Percentiles rank a stretch among this genome's conserved stretches.
Evolutionary conservation across 2,329 filamentous ascomycete genomes (phyloP).

Genomic region (Hirsutella thompsonii): DNA sequence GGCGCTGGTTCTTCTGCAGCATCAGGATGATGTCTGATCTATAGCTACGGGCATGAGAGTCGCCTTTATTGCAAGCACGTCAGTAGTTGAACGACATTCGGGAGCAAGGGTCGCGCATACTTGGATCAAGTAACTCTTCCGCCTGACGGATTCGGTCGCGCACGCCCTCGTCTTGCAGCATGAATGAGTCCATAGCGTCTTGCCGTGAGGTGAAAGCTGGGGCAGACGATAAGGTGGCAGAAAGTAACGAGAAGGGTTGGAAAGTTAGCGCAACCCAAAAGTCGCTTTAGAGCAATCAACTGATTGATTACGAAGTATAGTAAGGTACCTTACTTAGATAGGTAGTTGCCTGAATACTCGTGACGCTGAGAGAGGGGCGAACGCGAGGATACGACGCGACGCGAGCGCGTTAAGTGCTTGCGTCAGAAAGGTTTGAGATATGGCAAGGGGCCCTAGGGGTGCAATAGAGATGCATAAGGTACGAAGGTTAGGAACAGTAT

Average conservation of each 20-base stretch:
- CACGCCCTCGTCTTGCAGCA: conserved; percentile 74
- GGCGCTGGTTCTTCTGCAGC: conserved; percentile 53
- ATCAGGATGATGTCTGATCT: conserved; percentile 76
- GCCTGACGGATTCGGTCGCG: conserved; percentile 74
- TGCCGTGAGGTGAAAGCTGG: neutral
- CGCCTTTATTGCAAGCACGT: conserved; percentile 18
- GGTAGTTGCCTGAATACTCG: too few species aligned
- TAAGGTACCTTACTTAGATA: too few species aligned
- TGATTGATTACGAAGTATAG: too few species aligned
- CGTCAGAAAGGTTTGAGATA: neutral
- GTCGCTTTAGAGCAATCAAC: too few species aligned
- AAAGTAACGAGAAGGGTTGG: neutral
- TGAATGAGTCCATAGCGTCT: conserved; percentile 52
- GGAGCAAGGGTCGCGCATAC: conserved; percentile 34
- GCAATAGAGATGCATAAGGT: too few species aligned
- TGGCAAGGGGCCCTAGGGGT: neutral
- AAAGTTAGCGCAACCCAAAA: conserved; percentile 2
- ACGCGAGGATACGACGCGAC: conserved; percentile 3
- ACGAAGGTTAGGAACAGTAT: too few species aligned
- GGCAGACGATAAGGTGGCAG: too few species aligned
- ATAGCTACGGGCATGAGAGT: conserved; percentile 56
- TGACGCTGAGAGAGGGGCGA: too few species aligned
- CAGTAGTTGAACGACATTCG: neutral
- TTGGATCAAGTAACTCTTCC: conserved; percentile 88
- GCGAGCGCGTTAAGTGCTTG: conserved; percentile 3